phyloP scores from a whole-genome alignment of 805 yeast genomes.

The Pichia insulana region DNA sequence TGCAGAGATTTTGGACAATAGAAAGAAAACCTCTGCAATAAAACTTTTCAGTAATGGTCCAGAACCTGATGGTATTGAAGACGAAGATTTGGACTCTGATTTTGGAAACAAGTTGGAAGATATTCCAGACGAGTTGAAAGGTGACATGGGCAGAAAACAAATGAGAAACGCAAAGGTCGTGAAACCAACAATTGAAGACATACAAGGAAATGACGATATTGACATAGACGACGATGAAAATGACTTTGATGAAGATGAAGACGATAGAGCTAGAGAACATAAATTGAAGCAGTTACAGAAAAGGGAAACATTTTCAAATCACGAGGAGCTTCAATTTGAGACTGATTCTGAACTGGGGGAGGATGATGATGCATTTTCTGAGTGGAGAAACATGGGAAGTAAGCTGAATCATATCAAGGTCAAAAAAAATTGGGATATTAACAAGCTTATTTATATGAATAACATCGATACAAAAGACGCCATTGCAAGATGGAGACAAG shows the following conservation, averaged over 20 bases:
- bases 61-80: conserved; percentile 28
- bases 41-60: conserved; percentile 59
- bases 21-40: conserved; percentile 48
- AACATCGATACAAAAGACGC: conserved; percentile 69
- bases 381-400: conserved; percentile 46
- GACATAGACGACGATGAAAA: conserved; percentile 35
- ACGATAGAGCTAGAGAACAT: conserved; percentile 34
- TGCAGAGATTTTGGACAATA: conserved; percentile 40
- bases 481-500: conserved; percentile 60
- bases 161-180: conserved; percentile 56
- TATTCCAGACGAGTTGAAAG: conserved; percentile 23
- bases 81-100: conserved; percentile 25
- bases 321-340: conserved; percentile 34
- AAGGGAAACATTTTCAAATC: neutral
- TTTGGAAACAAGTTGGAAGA: conserved; percentile 17
- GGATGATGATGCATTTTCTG: conserved; percentile 30
- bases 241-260: conserved; percentile 31
- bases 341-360: conserved; percentile 46
- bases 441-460: conserved; percentile 70
- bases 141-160: conserved; percentile 53
- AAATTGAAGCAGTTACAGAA: conserved; percentile 30
- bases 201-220: conserved; percentile 36
- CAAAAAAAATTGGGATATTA: conserved; percentile 66
- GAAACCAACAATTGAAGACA: conserved; percentile 42
- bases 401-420: conserved; percentile 45